phyloP scores from a whole-genome alignment of 352 stramenopile genomes.

The Globisporangium middletonii region DNA sequence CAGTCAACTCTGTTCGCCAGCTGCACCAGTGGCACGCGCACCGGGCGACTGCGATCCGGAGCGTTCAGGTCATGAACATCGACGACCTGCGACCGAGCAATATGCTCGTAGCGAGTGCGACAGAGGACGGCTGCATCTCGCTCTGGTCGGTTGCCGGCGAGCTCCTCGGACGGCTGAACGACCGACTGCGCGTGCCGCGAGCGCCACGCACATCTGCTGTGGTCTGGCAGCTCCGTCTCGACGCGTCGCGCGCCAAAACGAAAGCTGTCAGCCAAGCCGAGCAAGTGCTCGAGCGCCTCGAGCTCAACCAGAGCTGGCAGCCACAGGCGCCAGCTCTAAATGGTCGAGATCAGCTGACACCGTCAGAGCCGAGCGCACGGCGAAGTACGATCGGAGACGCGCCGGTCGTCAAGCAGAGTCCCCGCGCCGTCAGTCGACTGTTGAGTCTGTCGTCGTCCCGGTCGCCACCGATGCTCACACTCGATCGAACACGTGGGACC shows the following conservation, averaged over 20 bases:
- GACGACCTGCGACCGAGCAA: slow-evolving; percentile 1
- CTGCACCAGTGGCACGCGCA: slow-evolving; percentile 24
- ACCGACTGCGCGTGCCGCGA: background rate
- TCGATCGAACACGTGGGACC: background rate
- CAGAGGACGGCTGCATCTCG: slow-evolving; percentile 23
- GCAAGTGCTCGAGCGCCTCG: slow-evolving; percentile 7
- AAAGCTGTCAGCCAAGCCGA: background rate
- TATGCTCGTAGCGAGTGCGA: slow-evolving; percentile 19
- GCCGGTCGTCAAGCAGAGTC: background rate
- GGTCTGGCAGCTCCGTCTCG: slow-evolving; percentile 10
- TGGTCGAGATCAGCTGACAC: background rate
- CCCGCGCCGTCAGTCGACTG: slow-evolving; percentile 5
- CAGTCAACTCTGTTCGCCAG: slow-evolving; percentile 9
- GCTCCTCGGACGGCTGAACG: slow-evolving; percentile 21
- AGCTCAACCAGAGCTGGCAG: slow-evolving; percentile 4
- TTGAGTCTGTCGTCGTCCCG: slow-evolving; percentile 3
- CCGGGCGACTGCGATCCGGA: slow-evolving; percentile 17
- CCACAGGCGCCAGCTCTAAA: background rate
- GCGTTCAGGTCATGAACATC: slow-evolving; percentile 9
- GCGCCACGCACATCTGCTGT: background rate
- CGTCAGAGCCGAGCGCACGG: background rate
- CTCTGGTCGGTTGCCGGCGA: slow-evolving; percentile 31
- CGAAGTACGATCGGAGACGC: background rate
- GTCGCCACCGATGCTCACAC: background rate
- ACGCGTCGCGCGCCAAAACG: background rate